Evolutionary conservation across 2,329 filamentous ascomycete genomes (phyloP).

Genomic region (Phaeoacremonium minimum): DNA sequence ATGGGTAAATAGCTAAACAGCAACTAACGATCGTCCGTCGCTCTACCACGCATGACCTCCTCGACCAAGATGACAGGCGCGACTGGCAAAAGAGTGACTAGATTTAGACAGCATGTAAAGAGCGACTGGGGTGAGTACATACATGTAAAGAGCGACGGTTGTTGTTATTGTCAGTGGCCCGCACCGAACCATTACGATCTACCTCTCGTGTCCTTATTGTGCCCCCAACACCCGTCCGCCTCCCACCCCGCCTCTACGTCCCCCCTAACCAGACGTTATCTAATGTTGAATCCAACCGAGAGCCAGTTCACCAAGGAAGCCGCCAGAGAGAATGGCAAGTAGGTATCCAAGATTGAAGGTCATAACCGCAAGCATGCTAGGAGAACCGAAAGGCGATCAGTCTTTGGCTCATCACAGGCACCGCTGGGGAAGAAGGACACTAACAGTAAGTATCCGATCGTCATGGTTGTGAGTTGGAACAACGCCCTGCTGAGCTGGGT

Average conservation of each 20-base stretch:
- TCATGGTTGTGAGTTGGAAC: slow-evolving; percentile 1
- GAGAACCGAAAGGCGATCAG: slow-evolving; percentile 1
- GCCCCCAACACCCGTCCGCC: neutral
- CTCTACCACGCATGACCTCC: neutral
- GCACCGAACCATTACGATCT: neutral
- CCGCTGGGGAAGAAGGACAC: slow-evolving; percentile 1
- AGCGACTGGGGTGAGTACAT: neutral
- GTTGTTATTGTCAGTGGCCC: neutral
- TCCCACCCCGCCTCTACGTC: neutral
- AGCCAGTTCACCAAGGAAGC: slow-evolving; percentile 2
- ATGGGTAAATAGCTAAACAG: neutral
- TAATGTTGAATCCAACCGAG: slow-evolving; percentile 2
- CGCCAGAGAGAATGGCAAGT: slow-evolving; percentile 1
- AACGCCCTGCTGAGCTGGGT: slow-evolving; percentile 1
- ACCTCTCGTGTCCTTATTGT: neutral
- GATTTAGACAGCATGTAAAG: neutral
- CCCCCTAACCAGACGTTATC: neutral
- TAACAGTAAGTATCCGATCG: slow-evolving; percentile 1
- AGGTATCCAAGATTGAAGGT: slow-evolving; percentile 2
- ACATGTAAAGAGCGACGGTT: neutral
- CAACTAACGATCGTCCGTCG: neutral
- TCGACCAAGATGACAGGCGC: too few relatives aligned
- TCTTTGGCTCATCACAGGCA: neutral
- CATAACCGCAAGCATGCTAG: slow-evolving; percentile 3
- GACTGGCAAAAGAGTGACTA: neutral